phyloP scores from a whole-genome alignment of 139 green algal genomes.

The Tetradesmus lagerheimii region DNA sequence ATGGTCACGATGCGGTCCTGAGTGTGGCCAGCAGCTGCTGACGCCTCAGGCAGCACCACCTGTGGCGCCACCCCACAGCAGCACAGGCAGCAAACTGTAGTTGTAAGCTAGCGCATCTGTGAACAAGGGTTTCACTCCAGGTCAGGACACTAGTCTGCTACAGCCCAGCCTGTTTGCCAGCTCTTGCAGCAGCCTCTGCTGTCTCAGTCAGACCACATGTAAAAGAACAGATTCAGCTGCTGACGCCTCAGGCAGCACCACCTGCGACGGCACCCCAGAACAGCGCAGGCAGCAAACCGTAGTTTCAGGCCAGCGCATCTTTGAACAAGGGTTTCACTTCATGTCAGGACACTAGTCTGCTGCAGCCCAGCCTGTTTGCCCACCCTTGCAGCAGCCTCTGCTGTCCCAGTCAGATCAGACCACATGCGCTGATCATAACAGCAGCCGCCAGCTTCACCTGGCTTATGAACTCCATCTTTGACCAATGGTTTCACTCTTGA shows the following conservation, averaged over 20 bases:
- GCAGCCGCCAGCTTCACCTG: not conserved
- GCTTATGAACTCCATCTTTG: constrained; percentile 51
- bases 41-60: constrained; percentile 45
- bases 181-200: too few relatives aligned
- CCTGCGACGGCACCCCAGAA: not conserved
- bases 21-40: constrained; percentile 17
- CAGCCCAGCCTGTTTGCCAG: too few relatives aligned
- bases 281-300: not conserved
- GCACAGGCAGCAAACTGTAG: not conserved
- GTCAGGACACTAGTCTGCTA: too few relatives aligned
- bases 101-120: too few relatives aligned
- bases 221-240: too few relatives aligned
- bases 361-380: too few relatives aligned
- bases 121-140: too few relatives aligned
- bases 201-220: not conserved
- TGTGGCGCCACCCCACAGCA: not conserved
- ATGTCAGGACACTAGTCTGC: too few relatives aligned
- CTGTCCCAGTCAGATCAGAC: not conserved
- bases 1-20: constrained; percentile 39
- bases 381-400: too few relatives aligned
- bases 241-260: constrained; percentile 44
- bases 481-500: too few relatives aligned
- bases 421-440: not conserved
- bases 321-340: too few relatives aligned
- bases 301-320: too few relatives aligned